Base-by-base conservation (phyloP, 306 rosid species). In the Acacia crassicarpa region DNA sequence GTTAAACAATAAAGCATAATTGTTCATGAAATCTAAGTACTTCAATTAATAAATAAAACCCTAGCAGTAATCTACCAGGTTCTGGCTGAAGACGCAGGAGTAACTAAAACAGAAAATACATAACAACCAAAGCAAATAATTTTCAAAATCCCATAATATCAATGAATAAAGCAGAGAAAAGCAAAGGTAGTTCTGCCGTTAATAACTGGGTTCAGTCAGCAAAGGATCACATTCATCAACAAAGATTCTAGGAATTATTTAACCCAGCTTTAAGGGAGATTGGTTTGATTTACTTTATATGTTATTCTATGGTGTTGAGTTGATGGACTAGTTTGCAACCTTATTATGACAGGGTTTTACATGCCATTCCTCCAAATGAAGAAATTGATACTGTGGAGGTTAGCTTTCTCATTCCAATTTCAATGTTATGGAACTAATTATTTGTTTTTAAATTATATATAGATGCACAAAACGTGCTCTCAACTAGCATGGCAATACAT, bases 321-420 rank as follows among this genome's bases (percentile, higher is more conserved):
- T 70, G 74, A 75, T 81, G 68, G 79, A 70, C 19, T 25, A 70
- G 45, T 65, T 61, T 6, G 13, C 38, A 54, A 27, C 75, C 70
- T 74, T 44, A 49, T 65, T 85, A 73, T 85, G 79, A 78, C 95
- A 95, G 95, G 83, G 98, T 95, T 80, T 88, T 95, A 69, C 94
- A 89, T 76, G 89, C 98, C 83, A 95, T 95, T 85, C 98, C 99
- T 84, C 81, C 97, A 70, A 92, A 92, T 87, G 98, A 91, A 91
- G 98, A 94, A 43, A 91, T 95, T 44, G 99, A 93, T 80, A 92
- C 94, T n/a, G 97, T 93, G 75, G 99, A 95, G 98, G 99, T 95
- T 87, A 83, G 90, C 72, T 65, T 46, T 67, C 75, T 9, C 74
- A 72, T 66, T 73, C 32, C 59, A 59, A 69, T 59, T 70, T 11